Evolutionary conservation across 1,284 basidiomycete genomes (phyloP), one percentile per base, ranked within the genome.

Genomic region (Ustilago shanxiensis): DNA sequence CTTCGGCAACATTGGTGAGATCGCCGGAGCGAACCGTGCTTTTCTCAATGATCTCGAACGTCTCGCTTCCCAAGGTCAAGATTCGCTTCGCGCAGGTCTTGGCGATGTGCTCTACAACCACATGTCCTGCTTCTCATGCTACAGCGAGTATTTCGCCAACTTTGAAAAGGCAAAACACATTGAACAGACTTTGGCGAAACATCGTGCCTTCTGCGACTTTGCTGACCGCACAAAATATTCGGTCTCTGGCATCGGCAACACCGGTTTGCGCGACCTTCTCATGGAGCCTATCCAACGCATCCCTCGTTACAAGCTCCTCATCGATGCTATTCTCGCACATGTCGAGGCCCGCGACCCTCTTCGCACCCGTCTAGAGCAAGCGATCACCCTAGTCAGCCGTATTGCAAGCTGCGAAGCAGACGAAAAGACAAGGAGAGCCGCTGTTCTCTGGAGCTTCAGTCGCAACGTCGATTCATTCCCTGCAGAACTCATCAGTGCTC

Each of bases 271-370:
- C 22, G 96, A 99, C 86, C 90, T 99, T 47, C 89, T 99, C 47
- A 98, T 98, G 91, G 97, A 99, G 83, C 97, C 97, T n/a, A 94
- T 98, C n/a, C 97, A 99, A 86, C 92, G 97, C 29, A 94, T 99
- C 75, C 95, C 97, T 1, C 90, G 96, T 64, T 99, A 99, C 87
- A 97, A 94, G 2, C 89, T 99, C 26, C 89, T 99, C 73, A 94
- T 98, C 87, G 92, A 94, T 76, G 81, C 78, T n/a, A 67, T 86
- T 16, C 41, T 85, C 26, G 69, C 73, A 49, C 69, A 80, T 35
- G 66, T 85, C 33, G 77, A 82, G 7, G 58, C 67, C 7, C 61
- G 66, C 13, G 81, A 85, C 52, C 72, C 69, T n/a, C 89, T 89
- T 3, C 93, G 92, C 16, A 39, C 56, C 7, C 76, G 80, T 80